phyloP scores from a whole-genome alignment of 805 yeast genomes.

The Wickerhamia fluorescens region DNA sequence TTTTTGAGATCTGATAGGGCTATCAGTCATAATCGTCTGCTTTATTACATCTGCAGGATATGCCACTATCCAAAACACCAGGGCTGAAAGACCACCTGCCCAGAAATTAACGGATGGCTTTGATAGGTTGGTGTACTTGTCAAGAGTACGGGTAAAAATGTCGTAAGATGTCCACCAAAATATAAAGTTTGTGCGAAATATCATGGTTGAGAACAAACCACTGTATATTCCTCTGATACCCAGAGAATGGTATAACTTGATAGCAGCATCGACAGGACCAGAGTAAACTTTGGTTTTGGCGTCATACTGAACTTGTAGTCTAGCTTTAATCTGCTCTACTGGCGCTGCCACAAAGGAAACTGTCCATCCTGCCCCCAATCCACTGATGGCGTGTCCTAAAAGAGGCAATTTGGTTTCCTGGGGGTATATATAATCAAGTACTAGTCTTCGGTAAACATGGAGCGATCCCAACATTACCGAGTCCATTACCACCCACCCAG shows the following conservation, averaged over 20 bases:
- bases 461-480: conserved; percentile 84
- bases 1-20: conserved; percentile 53
- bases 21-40: conserved; percentile 78
- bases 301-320: conserved; percentile 86
- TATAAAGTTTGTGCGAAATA: conserved; percentile 78
- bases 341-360: conserved; percentile 96
- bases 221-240: conserved; percentile 73
- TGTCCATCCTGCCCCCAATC: conserved; percentile 83
- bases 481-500: conserved; percentile 94
- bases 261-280: conserved; percentile 77
- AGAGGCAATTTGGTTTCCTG: conserved; percentile 63
- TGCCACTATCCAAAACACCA: conserved; percentile 84
- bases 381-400: conserved; percentile 67
- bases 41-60: conserved; percentile 87
- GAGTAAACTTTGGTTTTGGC: conserved; percentile 55
- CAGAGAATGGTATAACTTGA: conserved; percentile 47
- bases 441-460: conserved; percentile 63
- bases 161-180: conserved; percentile 96
- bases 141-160: conserved; percentile 62
- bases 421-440: conserved; percentile 58
- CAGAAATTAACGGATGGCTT: conserved; percentile 76
- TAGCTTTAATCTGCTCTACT: conserved; percentile 81
- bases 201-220: conserved; percentile 79
- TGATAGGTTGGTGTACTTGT: conserved; percentile 55
- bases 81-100: conserved; percentile 86